These are phyloP conservation scores for Hypericum perforatum DNA, from an alignment of 345 rosid genomes.

Conservation along the genomic window DNA sequence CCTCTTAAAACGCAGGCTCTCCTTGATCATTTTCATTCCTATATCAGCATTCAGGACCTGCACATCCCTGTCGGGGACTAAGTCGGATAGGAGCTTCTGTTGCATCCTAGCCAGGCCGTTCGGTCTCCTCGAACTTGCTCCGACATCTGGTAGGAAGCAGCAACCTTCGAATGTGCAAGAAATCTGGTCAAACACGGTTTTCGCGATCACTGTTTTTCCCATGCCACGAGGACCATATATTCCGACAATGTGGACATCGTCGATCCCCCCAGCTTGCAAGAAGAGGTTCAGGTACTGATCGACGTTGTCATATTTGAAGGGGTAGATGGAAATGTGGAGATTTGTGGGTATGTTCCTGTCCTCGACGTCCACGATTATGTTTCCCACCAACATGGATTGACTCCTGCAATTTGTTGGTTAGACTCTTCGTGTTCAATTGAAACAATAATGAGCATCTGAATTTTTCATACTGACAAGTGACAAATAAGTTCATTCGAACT, in stretches of 20 bases:
- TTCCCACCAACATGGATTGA: background rate
- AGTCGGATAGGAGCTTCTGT: background rate
- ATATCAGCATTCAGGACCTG: background rate
- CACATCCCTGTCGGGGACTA: background rate
- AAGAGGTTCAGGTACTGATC: background rate
- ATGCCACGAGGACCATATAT: background rate
- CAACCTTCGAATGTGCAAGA: background rate
- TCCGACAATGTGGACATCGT: background rate
- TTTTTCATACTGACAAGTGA: too few species aligned
- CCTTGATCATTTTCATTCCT: background rate
- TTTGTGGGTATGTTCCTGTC: background rate
- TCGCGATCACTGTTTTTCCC: background rate
- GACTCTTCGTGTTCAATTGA: too few species aligned
- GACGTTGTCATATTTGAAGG: background rate
- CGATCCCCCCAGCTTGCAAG: conserved; percentile 2
- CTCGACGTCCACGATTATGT: background rate
- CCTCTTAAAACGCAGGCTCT: background rate
- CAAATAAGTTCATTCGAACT: too few species aligned
- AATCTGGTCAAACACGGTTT: background rate
- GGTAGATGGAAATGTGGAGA: background rate
- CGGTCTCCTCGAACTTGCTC: background rate
- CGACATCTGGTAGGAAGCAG: background rate
- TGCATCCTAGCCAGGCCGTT: background rate
- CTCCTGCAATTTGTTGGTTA: background rate
- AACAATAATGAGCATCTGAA: too few species aligned